A percentile compares a stretch with the other conserved stretches of the same genome.
These are phyloP conservation scores for Apiotrichum akiyoshidainum DNA, from an alignment of 1,284 basidiomycete species.

Conservation along the genomic window DNA sequence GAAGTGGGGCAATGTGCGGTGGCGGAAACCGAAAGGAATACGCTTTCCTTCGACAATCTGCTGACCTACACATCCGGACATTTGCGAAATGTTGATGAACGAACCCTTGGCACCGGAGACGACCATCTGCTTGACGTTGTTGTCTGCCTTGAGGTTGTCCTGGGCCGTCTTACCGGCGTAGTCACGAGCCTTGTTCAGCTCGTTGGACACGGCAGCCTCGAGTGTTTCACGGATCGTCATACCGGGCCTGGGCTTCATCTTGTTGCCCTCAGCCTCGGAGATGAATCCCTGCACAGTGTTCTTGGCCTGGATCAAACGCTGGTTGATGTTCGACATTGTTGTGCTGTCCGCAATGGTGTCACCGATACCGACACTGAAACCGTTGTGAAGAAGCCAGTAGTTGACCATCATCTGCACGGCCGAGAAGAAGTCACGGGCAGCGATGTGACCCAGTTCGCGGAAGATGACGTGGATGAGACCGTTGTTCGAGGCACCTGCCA, in stretches of 20 bases:
- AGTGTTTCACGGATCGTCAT: slow-evolving; percentile 99
- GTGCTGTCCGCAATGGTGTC: slow-evolving; percentile 92
- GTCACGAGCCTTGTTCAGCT: slow-evolving; percentile 95
- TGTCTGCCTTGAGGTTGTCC: slow-evolving; percentile 93
- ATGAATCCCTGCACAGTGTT: slow-evolving; percentile 68
- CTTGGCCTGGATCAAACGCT: slow-evolving; percentile 80
- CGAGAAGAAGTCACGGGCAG: slow-evolving; percentile 87
- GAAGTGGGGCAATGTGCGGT: slow-evolving; percentile 94
- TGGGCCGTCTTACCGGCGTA: slow-evolving; percentile 92
- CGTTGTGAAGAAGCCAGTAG: slow-evolving; percentile 98
- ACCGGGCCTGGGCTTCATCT: slow-evolving; percentile 81
- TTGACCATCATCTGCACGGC: slow-evolving; percentile 95
- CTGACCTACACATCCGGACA: slow-evolving; percentile 99
- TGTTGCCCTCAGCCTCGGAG: slow-evolving; percentile 73
- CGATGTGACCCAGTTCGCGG: slow-evolving; percentile 93
- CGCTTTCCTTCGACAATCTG: slow-evolving; percentile 97
- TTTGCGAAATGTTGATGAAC: slow-evolving; percentile 99
- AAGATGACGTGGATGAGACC: slow-evolving; percentile 97
- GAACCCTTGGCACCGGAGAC: slow-evolving; percentile 98
- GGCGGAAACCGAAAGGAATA: slow-evolving; percentile 96
- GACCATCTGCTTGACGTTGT: slow-evolving; percentile 99
- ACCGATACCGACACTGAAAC: slow-evolving; percentile 98
- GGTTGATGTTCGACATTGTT: slow-evolving; percentile 83
- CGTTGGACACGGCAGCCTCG: slow-evolving; percentile 84
- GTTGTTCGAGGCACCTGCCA: slow-evolving; percentile 89